Evolutionary conservation across 345 rosid genomes (phyloP).

Genomic region (Eucalyptus marginata): DNA sequence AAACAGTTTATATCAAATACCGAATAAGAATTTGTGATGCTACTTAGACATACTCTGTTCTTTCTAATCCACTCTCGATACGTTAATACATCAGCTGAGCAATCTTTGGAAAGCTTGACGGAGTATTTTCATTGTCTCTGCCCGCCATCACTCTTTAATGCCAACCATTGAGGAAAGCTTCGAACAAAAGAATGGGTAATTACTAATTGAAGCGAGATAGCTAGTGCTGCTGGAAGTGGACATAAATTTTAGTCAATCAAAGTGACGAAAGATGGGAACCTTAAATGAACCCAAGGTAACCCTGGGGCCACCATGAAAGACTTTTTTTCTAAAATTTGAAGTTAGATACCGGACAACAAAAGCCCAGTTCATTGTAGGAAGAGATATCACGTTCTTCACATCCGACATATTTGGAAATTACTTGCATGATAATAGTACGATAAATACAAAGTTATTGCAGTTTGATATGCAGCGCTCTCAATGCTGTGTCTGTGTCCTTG

Average conservation of each 20-base stretch:
- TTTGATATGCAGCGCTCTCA: too few species aligned
- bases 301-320: not conserved
- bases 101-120: not conserved
- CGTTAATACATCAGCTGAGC: not conserved
- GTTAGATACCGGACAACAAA: too few species aligned
- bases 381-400: too few species aligned
- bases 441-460: too few species aligned
- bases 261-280: not conserved
- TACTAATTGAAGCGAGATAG: not conserved
- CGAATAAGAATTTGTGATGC: not conserved
- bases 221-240: not conserved
- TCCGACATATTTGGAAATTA: too few species aligned
- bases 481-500: too few species aligned
- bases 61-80: too few species aligned
- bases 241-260: not conserved
- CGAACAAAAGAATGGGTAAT: not conserved
- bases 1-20: not conserved
- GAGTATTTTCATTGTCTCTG: not conserved
- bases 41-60: not conserved
- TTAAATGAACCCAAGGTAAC: not conserved
- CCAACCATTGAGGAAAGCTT: not conserved
- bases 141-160: not conserved
- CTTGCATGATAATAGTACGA: too few species aligned
- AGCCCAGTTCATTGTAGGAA: too few species aligned
- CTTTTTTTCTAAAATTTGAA: not conserved